Evolutionary conservation across 2,329 filamentous ascomycete species (phyloP).

Genomic region (Niveomyces coronatus): DNA sequence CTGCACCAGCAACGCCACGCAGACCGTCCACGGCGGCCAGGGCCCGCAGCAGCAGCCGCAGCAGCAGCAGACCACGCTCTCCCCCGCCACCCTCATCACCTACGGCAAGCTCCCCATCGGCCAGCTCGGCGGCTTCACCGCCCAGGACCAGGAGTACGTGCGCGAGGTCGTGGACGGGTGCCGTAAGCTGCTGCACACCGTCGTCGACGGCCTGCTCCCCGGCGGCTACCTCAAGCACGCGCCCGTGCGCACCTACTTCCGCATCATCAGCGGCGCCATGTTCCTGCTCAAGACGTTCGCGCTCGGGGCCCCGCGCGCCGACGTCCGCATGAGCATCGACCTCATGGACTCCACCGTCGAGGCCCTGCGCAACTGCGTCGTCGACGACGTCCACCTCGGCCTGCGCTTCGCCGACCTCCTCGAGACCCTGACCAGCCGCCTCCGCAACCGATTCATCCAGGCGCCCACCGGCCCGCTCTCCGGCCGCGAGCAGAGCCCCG

Average conservation of each 20-base stretch:
- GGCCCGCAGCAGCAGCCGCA: conserved; percentile 11
- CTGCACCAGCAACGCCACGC: conserved; percentile 64
- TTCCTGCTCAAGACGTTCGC: conserved; percentile 79
- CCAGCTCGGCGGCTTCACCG: conserved; percentile 52
- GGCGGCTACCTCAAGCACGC: conserved; percentile 71
- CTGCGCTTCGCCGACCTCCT: conserved; percentile 74
- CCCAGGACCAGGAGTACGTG: conserved; percentile 62
- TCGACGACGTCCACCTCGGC: conserved; percentile 78
- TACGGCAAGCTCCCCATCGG: conserved; percentile 54
- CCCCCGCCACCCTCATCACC: conserved; percentile 54
- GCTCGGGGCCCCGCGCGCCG: conserved; percentile 66
- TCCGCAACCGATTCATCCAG: conserved; percentile 65
- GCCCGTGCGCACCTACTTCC: conserved; percentile 75
- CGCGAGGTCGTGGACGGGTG: conserved; percentile 69
- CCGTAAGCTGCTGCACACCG: conserved; percentile 64
- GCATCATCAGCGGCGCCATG: conserved; percentile 77
- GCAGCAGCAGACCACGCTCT: conserved; percentile 30
- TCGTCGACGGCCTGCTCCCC: conserved; percentile 66
- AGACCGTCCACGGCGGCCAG: conserved; percentile 26
- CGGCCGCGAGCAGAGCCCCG: conserved; percentile 31
- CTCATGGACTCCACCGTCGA: conserved; percentile 67
- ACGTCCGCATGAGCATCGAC: conserved; percentile 64
- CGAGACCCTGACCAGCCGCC: conserved; percentile 64
- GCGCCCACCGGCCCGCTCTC: conserved; percentile 40
- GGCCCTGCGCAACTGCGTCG: conserved; percentile 65